These are phyloP conservation scores for Cyclocybe cylindracea DNA, from an alignment of 768 basidiomycete genomes.

Conservation along the genomic window DNA sequence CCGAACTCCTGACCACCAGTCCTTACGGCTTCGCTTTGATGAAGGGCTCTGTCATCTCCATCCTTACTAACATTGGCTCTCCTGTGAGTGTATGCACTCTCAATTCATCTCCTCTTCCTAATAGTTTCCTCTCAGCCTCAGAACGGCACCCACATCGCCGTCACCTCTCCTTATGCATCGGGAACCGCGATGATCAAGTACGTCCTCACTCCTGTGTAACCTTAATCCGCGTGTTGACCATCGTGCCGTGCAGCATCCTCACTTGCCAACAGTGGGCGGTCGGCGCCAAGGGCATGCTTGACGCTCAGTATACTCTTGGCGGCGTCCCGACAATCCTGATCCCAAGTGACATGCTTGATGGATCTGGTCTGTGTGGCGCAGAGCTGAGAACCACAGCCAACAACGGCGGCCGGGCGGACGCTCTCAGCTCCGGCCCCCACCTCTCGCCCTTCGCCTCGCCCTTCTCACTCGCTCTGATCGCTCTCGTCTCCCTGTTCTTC, in stretches of 20 bases:
- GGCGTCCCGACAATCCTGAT: conserved; percentile 61
- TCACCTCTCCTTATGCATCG: conserved; percentile 53
- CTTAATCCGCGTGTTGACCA: neutral
- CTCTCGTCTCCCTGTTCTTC: neutral
- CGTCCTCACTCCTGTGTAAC: conserved; percentile 19
- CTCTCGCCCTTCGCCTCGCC: conserved; percentile 2
- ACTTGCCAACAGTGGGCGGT: conserved; percentile 69
- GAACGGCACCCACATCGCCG: conserved; percentile 54
- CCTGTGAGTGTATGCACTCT: conserved; percentile 45
- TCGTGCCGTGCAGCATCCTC: conserved; percentile 44
- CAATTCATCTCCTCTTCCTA: neutral
- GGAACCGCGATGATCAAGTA: conserved; percentile 59
- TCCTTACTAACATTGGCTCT: conserved; percentile 74
- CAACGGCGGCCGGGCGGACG: conserved; percentile 21
- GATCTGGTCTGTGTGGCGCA: conserved; percentile 40
- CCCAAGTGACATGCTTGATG: conserved; percentile 35
- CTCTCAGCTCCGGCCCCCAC: conserved; percentile 10
- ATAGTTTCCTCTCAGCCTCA: conserved; percentile 42
- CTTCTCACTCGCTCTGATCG: conserved; percentile 3
- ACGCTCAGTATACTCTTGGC: conserved; percentile 63
- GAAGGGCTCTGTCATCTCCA: conserved; percentile 62
- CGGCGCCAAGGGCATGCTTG: conserved; percentile 63
- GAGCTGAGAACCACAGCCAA: conserved; percentile 17
- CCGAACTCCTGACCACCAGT: conserved; percentile 52
- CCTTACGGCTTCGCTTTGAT: conserved; percentile 58